Evolutionary conservation across 345 rosid species (phyloP).

Genomic region (Bruguiera sexangula): DNA sequence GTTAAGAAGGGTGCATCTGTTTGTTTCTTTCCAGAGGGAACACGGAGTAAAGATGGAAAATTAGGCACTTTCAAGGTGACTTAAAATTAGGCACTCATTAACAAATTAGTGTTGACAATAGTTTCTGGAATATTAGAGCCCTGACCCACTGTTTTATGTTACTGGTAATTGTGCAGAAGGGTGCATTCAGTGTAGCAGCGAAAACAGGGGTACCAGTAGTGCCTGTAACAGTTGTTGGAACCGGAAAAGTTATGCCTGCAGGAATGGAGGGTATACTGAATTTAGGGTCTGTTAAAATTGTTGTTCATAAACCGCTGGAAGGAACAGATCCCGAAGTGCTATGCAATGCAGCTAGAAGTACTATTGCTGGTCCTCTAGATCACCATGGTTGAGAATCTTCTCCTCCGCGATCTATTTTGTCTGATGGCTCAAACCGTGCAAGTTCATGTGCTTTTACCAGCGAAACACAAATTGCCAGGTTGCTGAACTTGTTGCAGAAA

Average conservation of each 20-base stretch:
- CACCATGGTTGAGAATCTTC: conserved; percentile 22
- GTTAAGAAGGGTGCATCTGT: conserved; percentile 81
- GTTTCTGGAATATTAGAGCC: no score
- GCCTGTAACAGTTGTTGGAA: conserved; percentile 80
- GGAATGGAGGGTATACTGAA: conserved; percentile 75
- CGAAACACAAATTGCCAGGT: no score
- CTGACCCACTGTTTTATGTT: conserved; percentile 16
- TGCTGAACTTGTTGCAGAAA: no score
- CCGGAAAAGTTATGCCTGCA: conserved; percentile 92
- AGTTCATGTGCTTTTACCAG: no score
- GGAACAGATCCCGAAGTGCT: conserved; percentile 60
- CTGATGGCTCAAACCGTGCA: no score
- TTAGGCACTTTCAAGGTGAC: conserved; percentile 85
- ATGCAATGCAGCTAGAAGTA: conserved; percentile 61
- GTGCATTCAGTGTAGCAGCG: conserved; percentile 84
- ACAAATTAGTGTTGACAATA: no score
- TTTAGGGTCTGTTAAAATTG: conserved; percentile 58
- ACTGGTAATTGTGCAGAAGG: conserved; percentile 53
- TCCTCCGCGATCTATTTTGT: no score
- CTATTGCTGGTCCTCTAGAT: conserved; percentile 48
- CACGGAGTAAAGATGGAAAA: conserved; percentile 82
- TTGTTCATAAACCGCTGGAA: conserved; percentile 67
- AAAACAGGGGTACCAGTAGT: conserved; percentile 78
- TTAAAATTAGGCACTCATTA: not conserved
- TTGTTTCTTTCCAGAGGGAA: conserved; percentile 91